These are phyloP conservation scores for Vaccinium myrtillus DNA, from an alignment of 148 eudicot genomes.

Conservation along the genomic window DNA sequence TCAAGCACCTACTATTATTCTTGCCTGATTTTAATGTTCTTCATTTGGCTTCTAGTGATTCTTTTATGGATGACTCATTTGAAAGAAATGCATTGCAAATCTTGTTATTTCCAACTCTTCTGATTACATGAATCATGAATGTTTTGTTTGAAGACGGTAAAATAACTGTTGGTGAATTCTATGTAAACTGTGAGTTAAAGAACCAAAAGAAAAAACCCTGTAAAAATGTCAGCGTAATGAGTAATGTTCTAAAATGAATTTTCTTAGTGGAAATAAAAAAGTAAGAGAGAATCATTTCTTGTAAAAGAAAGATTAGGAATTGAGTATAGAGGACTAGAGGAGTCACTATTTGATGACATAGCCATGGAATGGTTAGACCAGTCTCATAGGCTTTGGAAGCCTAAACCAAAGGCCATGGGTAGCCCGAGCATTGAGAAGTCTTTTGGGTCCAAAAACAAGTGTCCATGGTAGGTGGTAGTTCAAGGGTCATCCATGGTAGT, in stretches of 20 bases:
- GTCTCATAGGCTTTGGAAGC: too few relatives aligned
- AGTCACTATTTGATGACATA: neutral
- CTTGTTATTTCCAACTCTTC: neutral
- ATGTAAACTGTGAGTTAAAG: neutral
- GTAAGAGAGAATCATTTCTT: neutral
- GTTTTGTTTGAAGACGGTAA: neutral
- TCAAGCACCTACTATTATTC: slow-evolving; percentile 8
- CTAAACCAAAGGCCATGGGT: too few relatives aligned
- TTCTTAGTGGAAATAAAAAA: neutral
- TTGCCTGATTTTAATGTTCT: neutral
- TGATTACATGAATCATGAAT: neutral
- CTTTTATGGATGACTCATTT: neutral
- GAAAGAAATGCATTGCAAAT: neutral
- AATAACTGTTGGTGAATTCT: neutral
- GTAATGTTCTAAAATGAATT: neutral
- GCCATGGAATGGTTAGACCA: too few relatives aligned
- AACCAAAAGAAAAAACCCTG: neutral
- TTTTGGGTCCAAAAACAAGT: too few relatives aligned
- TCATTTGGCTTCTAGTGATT: neutral
- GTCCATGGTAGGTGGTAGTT: too few relatives aligned
- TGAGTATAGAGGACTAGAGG: neutral
- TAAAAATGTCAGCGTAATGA: neutral
- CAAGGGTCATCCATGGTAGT: too few relatives aligned
- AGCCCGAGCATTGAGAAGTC: too few relatives aligned
- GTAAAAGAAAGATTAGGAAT: neutral